A percentile compares a stretch with the other conserved stretches of the same genome.
Evolutionary conservation across 2,329 filamentous ascomycete species (phyloP).

Genomic region (Clonostachys chloroleuca): DNA sequence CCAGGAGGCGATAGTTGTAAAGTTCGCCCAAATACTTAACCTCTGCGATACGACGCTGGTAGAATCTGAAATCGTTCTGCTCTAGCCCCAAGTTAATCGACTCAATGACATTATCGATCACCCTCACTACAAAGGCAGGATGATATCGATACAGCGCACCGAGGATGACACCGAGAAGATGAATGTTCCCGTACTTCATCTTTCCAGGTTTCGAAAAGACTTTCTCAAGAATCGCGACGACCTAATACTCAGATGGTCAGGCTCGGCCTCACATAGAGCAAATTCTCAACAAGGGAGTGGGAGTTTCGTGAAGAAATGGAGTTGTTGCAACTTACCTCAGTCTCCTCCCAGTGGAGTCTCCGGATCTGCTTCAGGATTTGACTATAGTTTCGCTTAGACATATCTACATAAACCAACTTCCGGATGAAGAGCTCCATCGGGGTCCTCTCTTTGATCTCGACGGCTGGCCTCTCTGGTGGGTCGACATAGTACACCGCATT

Average conservation of each 20-base stretch:
- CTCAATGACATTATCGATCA: slow-evolving; percentile 90
- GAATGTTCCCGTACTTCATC: slow-evolving; percentile 96
- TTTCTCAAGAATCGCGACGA: slow-evolving; percentile 76
- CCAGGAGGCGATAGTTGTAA: slow-evolving; percentile 96
- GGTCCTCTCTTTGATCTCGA: slow-evolving; percentile 93
- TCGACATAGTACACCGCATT: slow-evolving; percentile 98
- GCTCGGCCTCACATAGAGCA: not conserved
- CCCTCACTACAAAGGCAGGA: slow-evolving; percentile 81
- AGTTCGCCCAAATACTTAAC: slow-evolving; percentile 95
- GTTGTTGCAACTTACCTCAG: slow-evolving; percentile 51
- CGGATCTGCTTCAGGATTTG: slow-evolving; percentile 93
- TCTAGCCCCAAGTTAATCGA: slow-evolving; percentile 84
- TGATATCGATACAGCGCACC: slow-evolving; percentile 90
- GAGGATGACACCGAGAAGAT: slow-evolving; percentile 84
- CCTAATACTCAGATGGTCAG: slow-evolving; percentile 25
- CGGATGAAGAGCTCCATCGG: slow-evolving; percentile 90
- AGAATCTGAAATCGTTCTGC: slow-evolving; percentile 95
- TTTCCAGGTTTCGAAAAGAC: slow-evolving; percentile 95
- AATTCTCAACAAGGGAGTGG: not conserved
- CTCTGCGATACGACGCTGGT: slow-evolving; percentile 89
- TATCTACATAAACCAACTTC: slow-evolving; percentile 87
- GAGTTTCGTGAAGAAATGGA: not conserved
- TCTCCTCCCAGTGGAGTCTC: slow-evolving; percentile 95
- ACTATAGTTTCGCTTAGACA: slow-evolving; percentile 91
- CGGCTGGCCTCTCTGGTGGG: slow-evolving; percentile 86